Evolutionary conservation across 2,329 filamentous ascomycete genomes (phyloP), one percentile per base, ranked within the genome.

Genomic region (Incumbomyces lentus): DNA sequence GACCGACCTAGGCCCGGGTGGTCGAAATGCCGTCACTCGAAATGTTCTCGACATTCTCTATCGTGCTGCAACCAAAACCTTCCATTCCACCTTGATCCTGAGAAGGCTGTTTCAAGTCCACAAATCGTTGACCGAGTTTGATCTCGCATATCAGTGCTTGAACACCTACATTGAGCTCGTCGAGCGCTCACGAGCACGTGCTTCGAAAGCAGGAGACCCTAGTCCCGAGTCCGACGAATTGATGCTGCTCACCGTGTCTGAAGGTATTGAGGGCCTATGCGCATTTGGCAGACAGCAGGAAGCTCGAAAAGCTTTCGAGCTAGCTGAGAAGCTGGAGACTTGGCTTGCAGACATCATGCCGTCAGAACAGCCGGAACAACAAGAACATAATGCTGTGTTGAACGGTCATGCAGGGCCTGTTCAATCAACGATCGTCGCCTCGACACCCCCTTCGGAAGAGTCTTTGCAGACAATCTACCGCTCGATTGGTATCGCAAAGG

Each of bases 131-230:
- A 87, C 88, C 7, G 90, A 98, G 56, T 96, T 95, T 55, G 86
- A 95, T 47, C 70, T 96, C 40, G 89, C 89, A 1, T 81, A 94
- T 62, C 88, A 88, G 60, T 86, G 92, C 0, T 86, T 95, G 52
- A 84, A 94, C 62, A 89, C 89, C 1, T 98, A 96, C 63, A 71
- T 94, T 32, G 86, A 93, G 46, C 85, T 98, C 53, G 78, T 95
- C 46, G 83, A 82, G 51, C 84, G 84, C 60, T 87, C 83, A 47
- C 94, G 90, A 65, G 85, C 86, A 16, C 78, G 89, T 34, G 80
- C 87, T 2, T 80, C 86, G 57, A 93, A 94, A 66, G 70, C 70
- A 18, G 82, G 86, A 2, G 77, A 86, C 54, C 61, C 67, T 6
- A 79, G 77, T 41, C 71, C 95, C 22, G 92, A 98, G 57, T 76